These are phyloP conservation scores for Meyerozyma sp. DNA, from an alignment of 1,139 yeast species.

Conservation along the genomic window DNA sequence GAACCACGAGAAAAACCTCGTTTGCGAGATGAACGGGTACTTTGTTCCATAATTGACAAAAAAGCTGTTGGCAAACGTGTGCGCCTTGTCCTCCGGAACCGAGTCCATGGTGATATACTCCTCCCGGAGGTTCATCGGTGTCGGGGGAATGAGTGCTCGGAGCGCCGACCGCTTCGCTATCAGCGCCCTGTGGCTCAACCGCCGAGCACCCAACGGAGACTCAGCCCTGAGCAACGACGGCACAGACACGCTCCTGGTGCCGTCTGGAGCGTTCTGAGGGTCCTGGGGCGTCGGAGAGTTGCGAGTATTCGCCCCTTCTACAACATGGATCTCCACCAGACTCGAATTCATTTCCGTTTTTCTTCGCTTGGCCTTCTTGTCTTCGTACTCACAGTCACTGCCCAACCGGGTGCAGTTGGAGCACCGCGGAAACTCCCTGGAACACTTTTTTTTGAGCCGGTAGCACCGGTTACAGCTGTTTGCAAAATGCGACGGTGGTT, in stretches of 20 bases:
- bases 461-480: conserved; percentile 41
- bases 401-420: conserved; percentile 31
- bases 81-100: conserved; percentile 23
- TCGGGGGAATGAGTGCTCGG: neutral
- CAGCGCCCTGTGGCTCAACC: neutral
- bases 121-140: conserved; percentile 18
- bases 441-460: conserved; percentile 39
- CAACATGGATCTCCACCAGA: neutral
- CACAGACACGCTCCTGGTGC: neutral
- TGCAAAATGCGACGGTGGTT: conserved; percentile 20
- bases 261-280: neutral
- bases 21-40: conserved; percentile 33
- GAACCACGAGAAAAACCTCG: conserved; percentile 16
- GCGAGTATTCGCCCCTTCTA: neutral
- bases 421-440: conserved; percentile 34
- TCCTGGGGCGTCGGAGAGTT: no score
- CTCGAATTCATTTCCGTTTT: conserved; percentile 4
- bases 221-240: neutral
- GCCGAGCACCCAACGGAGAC: neutral
- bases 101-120: conserved; percentile 35
- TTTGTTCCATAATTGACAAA: conserved; percentile 33
- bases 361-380: conserved; percentile 24
- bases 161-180: neutral
- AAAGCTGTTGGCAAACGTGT: conserved; percentile 25
- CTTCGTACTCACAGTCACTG: conserved; percentile 34